phyloP scores from a whole-genome alignment of 2,329 filamentous ascomycete species.

The Fusarium sp. region DNA sequence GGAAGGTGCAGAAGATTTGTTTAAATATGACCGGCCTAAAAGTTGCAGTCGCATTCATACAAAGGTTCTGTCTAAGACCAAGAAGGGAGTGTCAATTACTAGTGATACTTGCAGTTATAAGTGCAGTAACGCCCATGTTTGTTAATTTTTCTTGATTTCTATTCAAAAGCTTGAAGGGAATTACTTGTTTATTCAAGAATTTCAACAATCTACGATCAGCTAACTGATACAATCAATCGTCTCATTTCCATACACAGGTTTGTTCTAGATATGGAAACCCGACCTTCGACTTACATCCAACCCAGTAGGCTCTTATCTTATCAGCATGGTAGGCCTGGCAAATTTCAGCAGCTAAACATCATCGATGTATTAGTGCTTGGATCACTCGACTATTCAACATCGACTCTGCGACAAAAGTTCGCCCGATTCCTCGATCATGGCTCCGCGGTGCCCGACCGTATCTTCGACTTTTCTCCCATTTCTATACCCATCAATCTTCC shows the following conservation, averaged over 20 bases:
- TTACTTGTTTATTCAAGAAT: not conserved
- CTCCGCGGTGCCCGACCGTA: constrained; percentile 41
- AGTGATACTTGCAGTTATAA: not conserved
- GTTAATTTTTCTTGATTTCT: not conserved
- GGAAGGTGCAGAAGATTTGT: not conserved
- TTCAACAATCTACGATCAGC: not conserved
- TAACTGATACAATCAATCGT: not conserved
- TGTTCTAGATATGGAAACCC: not conserved
- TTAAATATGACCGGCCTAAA: too few relatives aligned
- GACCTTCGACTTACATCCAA: not conserved
- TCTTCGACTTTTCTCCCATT: constrained; percentile 52
- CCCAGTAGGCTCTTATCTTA: constrained; percentile 35
- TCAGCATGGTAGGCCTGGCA: constrained; percentile 16
- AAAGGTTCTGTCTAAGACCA: not conserved
- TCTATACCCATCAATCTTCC: constrained; percentile 61
- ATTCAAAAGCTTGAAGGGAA: not conserved
- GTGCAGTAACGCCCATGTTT: not conserved
- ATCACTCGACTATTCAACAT: constrained; percentile 7
- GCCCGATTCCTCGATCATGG: constrained; percentile 38
- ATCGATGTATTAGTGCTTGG: not conserved
- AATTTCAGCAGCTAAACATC: constrained; percentile 26
- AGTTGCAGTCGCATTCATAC: not conserved
- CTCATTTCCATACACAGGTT: not conserved
- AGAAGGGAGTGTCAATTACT: not conserved
- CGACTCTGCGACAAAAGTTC: constrained; percentile 5